phyloP scores from a whole-genome alignment of 495 filamentous ascomycete species.

The Penicillium pancosmium region DNA sequence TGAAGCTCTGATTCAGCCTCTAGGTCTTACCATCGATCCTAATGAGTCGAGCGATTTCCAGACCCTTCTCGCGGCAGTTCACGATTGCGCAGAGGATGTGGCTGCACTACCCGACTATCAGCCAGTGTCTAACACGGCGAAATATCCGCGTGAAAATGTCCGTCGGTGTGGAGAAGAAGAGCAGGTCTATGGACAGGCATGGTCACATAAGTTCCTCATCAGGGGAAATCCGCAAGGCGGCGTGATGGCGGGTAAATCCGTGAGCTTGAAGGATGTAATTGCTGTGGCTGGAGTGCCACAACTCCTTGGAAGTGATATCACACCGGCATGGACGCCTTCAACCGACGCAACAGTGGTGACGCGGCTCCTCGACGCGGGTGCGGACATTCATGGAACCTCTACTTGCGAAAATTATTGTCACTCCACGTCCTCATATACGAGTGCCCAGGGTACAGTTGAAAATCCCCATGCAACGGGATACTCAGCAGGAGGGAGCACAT shows the following conservation, averaged over 20 bases:
- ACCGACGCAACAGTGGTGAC: conserved; percentile 52
- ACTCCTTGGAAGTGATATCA: conserved; percentile 39
- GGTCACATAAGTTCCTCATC: conserved; percentile 37
- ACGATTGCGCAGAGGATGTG: conserved; percentile 36
- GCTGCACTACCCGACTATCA: conserved; percentile 37
- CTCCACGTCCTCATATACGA: conserved; percentile 46
- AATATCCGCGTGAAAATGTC: conserved; percentile 35
- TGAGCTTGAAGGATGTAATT: conserved; percentile 61
- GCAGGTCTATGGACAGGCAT: conserved; percentile 36
- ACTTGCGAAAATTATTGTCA: conserved; percentile 53
- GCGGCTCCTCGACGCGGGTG: conserved; percentile 49
- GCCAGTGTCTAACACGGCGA: conserved; percentile 25
- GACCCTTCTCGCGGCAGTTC: conserved; percentile 36
- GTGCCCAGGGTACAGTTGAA: conserved; percentile 52
- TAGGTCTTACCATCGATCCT: conserved; percentile 35
- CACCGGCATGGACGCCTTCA: conserved; percentile 41
- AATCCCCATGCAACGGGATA: conserved; percentile 53
- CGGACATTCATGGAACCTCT: conserved; percentile 43
- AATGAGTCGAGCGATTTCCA: conserved; percentile 33
- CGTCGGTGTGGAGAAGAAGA: conserved; percentile 31
- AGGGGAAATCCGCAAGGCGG: conserved; percentile 46
- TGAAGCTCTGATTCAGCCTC: conserved; percentile 22
- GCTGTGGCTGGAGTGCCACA: conserved; percentile 44
- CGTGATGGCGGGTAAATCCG: conserved; percentile 77
- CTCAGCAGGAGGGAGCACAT: conserved; percentile 58